A percentile compares a stretch with the other conserved stretches of the same genome.
Conservation (phyloP, 169 alveolate genomes). For the Cryptosporidium baileyi region DNA sequence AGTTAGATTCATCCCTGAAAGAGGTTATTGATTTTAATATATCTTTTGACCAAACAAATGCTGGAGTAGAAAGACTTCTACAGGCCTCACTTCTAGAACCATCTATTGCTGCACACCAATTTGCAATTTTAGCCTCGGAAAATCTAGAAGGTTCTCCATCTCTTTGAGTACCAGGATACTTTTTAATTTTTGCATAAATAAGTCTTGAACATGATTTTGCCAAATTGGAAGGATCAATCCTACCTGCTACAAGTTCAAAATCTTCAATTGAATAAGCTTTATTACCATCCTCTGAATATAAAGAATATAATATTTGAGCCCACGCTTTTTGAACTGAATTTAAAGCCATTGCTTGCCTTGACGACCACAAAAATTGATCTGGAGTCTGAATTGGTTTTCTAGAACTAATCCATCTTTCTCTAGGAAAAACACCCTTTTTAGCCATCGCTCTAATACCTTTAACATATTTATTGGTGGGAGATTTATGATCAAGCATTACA, state of each 20-base stretch:
- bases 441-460: no score
- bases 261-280: constrained; percentile 61
- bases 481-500: neutral
- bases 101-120: constrained; percentile 71
- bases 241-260: constrained; percentile 33
- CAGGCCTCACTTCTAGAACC: constrained; percentile 66
- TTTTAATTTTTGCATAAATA: constrained; percentile 41
- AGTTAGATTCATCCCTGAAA: constrained; percentile 36
- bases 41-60: constrained; percentile 41
- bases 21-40: neutral
- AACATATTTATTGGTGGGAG: neutral
- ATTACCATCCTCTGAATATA: constrained; percentile 42
- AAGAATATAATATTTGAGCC: constrained; percentile 42
- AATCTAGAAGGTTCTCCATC: constrained; percentile 51
- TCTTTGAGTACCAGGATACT: constrained; percentile 47
- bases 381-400: constrained; percentile 27
- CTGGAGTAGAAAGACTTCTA: constrained; percentile 31
- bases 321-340: constrained; percentile 46
- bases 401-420: constrained; percentile 34
- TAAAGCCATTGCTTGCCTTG: constrained; percentile 39
- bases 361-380: constrained; percentile 47
- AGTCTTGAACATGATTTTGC: constrained; percentile 19
- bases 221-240: constrained; percentile 62
- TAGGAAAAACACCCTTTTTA: constrained; percentile 17
- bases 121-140: constrained; percentile 46